phyloP scores from a whole-genome alignment of 371 early-diverging fungal genomes.

The Mucor saturninus region DNA sequence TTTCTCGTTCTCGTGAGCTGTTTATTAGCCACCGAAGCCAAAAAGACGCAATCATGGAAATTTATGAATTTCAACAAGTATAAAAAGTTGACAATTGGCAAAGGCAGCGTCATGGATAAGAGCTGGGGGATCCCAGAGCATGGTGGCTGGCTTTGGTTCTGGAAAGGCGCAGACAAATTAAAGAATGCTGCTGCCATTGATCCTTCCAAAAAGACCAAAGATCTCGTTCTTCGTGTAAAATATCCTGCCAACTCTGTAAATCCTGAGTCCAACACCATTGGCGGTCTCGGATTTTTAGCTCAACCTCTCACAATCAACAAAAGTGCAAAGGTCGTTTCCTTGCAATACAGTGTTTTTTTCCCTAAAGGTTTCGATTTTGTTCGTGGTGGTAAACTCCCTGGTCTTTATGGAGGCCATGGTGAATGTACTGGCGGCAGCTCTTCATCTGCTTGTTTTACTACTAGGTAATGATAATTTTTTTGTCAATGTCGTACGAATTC shows the following conservation, averaged over 20 bases:
- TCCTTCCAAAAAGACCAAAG: slow-evolving; percentile 18
- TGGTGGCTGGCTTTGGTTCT: slow-evolving; percentile 31
- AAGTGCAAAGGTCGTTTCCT: slow-evolving; percentile 26
- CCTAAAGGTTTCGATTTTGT: slow-evolving; percentile 58
- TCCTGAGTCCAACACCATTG: slow-evolving; percentile 23
- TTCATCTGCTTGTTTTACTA: slow-evolving; percentile 63
- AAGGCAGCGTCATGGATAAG: slow-evolving; percentile 13
- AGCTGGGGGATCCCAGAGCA: slow-evolving; percentile 25
- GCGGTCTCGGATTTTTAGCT: slow-evolving; percentile 32
- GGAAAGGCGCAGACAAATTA: slow-evolving; percentile 19
- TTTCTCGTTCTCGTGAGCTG: slow-evolving; percentile 5
- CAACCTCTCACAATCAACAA: slow-evolving; percentile 28
- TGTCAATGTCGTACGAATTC: slow-evolving; percentile 13
- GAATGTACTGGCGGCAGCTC: slow-evolving; percentile 63
- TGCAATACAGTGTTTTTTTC: slow-evolving; percentile 59
- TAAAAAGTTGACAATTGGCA: slow-evolving; percentile 19
- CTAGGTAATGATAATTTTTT: slow-evolving; percentile 30
- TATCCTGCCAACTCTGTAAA: slow-evolving; percentile 27
- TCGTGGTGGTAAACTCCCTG: slow-evolving; percentile 63
- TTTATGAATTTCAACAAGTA: slow-evolving; percentile 32
- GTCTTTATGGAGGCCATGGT: slow-evolving; percentile 57
- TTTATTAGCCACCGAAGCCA: slow-evolving; percentile 15
- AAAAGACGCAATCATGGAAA: slow-evolving; percentile 17
- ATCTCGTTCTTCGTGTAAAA: slow-evolving; percentile 19
- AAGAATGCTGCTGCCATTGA: slow-evolving; percentile 15